A percentile compares a stretch with the other conserved stretches of the same genome.
These are phyloP conservation scores for Dacryopinax spathularia DNA, from an alignment of 768 basidiomycete genomes.

Conservation along the genomic window DNA sequence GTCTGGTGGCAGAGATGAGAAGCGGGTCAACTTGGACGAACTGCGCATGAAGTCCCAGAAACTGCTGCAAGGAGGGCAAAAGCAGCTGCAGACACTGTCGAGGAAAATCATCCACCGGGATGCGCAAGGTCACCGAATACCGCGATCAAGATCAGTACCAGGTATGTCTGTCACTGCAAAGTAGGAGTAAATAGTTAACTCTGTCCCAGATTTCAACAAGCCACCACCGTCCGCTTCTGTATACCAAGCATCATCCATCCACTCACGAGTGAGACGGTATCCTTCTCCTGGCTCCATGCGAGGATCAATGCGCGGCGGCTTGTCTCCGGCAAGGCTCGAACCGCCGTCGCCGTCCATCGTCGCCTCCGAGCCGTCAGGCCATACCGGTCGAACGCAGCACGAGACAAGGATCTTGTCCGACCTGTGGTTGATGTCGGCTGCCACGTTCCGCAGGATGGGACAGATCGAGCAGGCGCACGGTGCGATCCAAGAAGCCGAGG, in stretches of 20 bases:
- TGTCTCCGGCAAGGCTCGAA: not conserved
- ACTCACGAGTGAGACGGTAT: conserved; percentile 41
- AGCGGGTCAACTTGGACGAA: not conserved
- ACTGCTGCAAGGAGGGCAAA: not conserved
- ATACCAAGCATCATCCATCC: conserved; percentile 72
- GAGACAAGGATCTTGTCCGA: conserved; percentile 63
- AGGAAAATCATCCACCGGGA: conserved; percentile 2
- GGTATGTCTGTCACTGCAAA: conserved; percentile 29
- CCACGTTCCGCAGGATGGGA: conserved; percentile 78
- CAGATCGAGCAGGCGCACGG: conserved; percentile 82
- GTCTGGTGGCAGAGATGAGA: not conserved
- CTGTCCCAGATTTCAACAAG: conserved; percentile 47
- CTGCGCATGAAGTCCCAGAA: conserved; percentile 1
- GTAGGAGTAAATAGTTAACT: not conserved
- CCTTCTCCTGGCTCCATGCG: not conserved
- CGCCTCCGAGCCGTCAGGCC: not conserved
- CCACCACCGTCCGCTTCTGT: conserved; percentile 40
- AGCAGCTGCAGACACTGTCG: not conserved
- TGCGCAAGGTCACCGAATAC: conserved; percentile 22
- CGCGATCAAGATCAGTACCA: conserved; percentile 53
- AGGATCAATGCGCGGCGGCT: not conserved
- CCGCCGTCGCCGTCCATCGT: not conserved
- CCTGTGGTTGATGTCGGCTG: conserved; percentile 87
- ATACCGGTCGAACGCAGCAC: conserved; percentile 26
- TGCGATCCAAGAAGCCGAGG: conserved; percentile 90